These are phyloP conservation scores for Mercurialis annua DNA, from an alignment of 345 rosid species.

Conservation along the genomic window DNA sequence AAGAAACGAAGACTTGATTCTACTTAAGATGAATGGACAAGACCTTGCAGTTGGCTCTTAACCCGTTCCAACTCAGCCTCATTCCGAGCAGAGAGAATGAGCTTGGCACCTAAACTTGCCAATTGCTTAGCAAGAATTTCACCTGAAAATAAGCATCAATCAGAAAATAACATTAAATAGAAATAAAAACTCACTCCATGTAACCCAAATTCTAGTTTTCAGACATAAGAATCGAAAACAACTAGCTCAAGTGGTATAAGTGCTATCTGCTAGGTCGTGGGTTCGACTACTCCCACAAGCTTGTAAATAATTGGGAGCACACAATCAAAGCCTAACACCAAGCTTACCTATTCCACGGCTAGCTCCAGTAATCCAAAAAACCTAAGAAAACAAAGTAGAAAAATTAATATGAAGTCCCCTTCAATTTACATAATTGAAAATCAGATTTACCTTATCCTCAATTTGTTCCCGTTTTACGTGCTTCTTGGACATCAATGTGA, in stretches of 20 bases:
- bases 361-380: constrained; percentile 94
- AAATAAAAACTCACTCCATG: too few species aligned
- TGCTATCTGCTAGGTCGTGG: too few species aligned
- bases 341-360: constrained; percentile 87
- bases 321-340: neutral
- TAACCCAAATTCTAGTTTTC: neutral
- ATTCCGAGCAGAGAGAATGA: constrained; percentile 83
- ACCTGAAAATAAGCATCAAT: constrained; percentile 41
- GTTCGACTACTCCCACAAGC: too few species aligned
- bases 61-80: constrained; percentile 76
- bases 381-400: constrained; percentile 29
- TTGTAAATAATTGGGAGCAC: neutral
- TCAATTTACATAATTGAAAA: neutral
- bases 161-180: neutral
- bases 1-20: neutral
- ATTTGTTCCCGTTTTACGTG: constrained; percentile 71
- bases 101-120: constrained; percentile 82
- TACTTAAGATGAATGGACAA: constrained; percentile 14
- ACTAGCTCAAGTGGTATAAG: neutral
- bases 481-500: constrained; percentile 61
- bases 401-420: too few species aligned
- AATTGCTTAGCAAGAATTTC: constrained; percentile 83
- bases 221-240: neutral
- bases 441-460: constrained; percentile 59
- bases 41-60: constrained; percentile 69